These are phyloP conservation scores for Hansenula anomala DNA, from an alignment of 1,139 yeast genomes.

Conservation along the genomic window DNA sequence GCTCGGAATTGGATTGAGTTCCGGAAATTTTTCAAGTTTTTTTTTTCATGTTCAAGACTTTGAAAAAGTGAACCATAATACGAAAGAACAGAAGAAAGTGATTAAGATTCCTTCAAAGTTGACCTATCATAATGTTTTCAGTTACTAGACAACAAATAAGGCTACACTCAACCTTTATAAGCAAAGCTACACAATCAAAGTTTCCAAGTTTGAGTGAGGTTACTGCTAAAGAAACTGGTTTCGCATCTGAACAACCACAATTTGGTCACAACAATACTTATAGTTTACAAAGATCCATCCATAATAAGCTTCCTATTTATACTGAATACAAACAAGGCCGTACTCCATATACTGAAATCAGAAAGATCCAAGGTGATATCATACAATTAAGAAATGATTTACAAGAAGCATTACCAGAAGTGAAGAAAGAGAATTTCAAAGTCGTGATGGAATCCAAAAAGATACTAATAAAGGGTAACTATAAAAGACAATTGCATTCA, in stretches of 20 bases:
- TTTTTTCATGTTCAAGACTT: no score
- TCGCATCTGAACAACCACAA: slow-evolving; percentile 20
- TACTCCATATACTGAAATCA: slow-evolving; percentile 51
- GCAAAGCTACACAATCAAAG: slow-evolving; percentile 3
- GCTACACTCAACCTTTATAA: slow-evolving; percentile 4
- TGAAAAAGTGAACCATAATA: no score
- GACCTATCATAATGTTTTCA: background rate
- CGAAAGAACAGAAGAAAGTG: background rate
- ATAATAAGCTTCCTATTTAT: slow-evolving; percentile 69
- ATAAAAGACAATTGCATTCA: slow-evolving; percentile 24
- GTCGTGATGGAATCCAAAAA: slow-evolving; percentile 29
- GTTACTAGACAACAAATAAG: slow-evolving; percentile 4
- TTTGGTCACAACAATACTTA: slow-evolving; percentile 41
- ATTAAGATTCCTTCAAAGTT: no score
- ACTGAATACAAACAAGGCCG: slow-evolving; percentile 47
- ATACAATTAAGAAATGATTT: slow-evolving; percentile 55
- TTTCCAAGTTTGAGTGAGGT: slow-evolving; percentile 26
- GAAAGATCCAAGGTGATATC: slow-evolving; percentile 59
- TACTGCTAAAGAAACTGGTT: slow-evolving; percentile 23
- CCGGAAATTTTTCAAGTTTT: no score
- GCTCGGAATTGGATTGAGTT: background rate
- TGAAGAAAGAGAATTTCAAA: slow-evolving; percentile 40
- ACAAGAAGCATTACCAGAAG: slow-evolving; percentile 38
- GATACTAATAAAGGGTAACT: slow-evolving; percentile 56
- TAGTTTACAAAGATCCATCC: slow-evolving; percentile 46